phyloP scores from a whole-genome alignment of 129 eudicot genomes.

The Chrysanthemum seticuspe region DNA sequence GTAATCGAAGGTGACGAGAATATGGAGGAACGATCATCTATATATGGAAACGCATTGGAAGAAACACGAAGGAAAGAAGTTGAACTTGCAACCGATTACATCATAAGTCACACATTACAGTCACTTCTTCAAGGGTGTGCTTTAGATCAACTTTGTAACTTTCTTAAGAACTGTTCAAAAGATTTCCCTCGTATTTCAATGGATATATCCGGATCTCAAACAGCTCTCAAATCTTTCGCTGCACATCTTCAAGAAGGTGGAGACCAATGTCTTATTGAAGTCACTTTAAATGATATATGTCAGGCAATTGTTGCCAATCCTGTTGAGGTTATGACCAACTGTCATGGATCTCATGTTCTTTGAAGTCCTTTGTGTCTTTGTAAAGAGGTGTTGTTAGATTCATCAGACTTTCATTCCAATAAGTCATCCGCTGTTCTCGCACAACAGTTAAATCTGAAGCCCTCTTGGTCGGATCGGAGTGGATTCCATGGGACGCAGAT shows the following conservation, averaged over 20 bases:
- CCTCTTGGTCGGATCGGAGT: slow-evolving; percentile 33
- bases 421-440: slow-evolving; percentile 68
- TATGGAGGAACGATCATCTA: slow-evolving; percentile 63
- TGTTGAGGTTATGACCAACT: slow-evolving; percentile 75
- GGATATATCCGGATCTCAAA: slow-evolving; percentile 93
- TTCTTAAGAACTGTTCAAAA: slow-evolving; percentile 63
- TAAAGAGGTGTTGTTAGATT: slow-evolving; percentile 74
- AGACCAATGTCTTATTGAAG: slow-evolving; percentile 51
- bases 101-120: slow-evolving; percentile 87
- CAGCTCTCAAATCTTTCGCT: slow-evolving; percentile 82
- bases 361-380: slow-evolving; percentile 85
- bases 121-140: slow-evolving; percentile 84
- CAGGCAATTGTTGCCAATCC: slow-evolving; percentile 68
- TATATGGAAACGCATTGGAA: slow-evolving; percentile 89
- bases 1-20: slow-evolving; percentile 66
- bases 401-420: slow-evolving; percentile 71
- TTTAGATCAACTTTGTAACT: slow-evolving; percentile 63
- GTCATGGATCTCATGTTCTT: slow-evolving; percentile 93
- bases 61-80: slow-evolving; percentile 87
- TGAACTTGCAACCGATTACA: slow-evolving; percentile 90
- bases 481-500: slow-evolving; percentile 33
- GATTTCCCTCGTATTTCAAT: slow-evolving; percentile 62
- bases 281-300: slow-evolving; percentile 61
- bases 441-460: slow-evolving; percentile 56
- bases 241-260: slow-evolving; percentile 65